Evolutionary conservation across 2,329 filamentous ascomycete species (phyloP), one percentile per base, ranked within the genome.

Genomic region (Chaetomium strumarium): DNA sequence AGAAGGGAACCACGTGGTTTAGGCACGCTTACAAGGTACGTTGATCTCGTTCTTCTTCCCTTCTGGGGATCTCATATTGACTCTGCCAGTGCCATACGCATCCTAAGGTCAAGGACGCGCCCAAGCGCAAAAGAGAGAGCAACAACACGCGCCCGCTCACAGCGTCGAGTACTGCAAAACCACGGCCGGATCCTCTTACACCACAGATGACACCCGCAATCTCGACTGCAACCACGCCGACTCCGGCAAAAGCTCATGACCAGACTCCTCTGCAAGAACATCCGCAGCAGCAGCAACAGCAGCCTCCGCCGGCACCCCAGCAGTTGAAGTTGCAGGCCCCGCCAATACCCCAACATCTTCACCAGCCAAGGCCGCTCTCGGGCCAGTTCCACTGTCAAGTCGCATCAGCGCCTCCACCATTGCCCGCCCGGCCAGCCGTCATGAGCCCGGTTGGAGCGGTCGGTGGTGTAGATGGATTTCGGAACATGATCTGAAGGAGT

Each of bases 1-100:
- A 92, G 75, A 91, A 92, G 72, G 88, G 88, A n/a, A 95, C 88
- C 1, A 91, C 88, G 3, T 95, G 88, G 88, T 95, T 92, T 69
- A 77, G 89, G 59, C 89, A 95, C 69, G 88, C 88, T 43, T 93
- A 93, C 74, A 93, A 92, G 79, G 86, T 88, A 69, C 67, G 72
- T 31, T 17, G 12, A 10, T 2, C 19, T 11, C 2, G 4, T 4
- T 24, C 24, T 24, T 24, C 24, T 24, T 24, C 24, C 24, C 24
- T 29, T 24, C 12, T 31, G 10, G 9, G 36, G 29, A 40, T 13
- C 33, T 10, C 47, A 44, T 39, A 44, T 48, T 62, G 40, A 56
- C 53, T n/a, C 9, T 12, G 13, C 2, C 57, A 85, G 83, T 88
- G 85, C 60, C 84, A 88, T 65, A 83, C 83, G 1, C 84, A 87